Conservation (phyloP, 2,329 filamentous ascomycete genomes). For the Xylariaceae sp. region DNA sequence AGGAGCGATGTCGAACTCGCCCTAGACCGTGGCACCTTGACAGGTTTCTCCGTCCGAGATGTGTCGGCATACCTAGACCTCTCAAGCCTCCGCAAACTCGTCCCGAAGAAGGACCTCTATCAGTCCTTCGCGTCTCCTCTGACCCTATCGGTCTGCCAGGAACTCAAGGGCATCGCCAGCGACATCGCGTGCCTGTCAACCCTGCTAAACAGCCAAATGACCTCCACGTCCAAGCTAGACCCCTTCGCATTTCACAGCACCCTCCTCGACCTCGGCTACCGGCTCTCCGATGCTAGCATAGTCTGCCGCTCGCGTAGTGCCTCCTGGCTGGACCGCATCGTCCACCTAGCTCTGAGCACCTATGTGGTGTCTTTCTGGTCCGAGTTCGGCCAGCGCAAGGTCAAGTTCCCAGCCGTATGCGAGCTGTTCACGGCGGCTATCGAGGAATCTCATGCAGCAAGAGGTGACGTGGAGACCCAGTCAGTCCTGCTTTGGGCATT, state of each 20-base stretch:
- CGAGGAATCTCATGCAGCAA: too few relatives aligned
- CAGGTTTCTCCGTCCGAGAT: conserved; percentile 7
- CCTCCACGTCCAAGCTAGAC: conserved; percentile 3
- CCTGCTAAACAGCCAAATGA: conserved; percentile 5
- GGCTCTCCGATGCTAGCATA: not conserved
- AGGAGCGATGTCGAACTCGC: conserved; percentile 12
- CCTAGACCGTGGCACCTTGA: conserved; percentile 4
- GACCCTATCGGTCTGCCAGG: conserved; percentile 4
- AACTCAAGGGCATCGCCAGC: conserved; percentile 5
- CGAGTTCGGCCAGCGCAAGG: too few relatives aligned
- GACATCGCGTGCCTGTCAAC: conserved; percentile 5
- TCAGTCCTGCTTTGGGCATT: not conserved
- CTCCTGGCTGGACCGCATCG: too few relatives aligned
- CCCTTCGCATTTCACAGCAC: conserved; percentile 4
- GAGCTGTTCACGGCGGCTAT: too few relatives aligned
- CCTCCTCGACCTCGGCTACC: conserved; percentile 7
- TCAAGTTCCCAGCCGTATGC: too few relatives aligned
- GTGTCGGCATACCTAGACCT: conserved; percentile 5
- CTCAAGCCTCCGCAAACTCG: not conserved
- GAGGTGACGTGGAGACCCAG: not conserved
- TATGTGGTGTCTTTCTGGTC: too few relatives aligned
- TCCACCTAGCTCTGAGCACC: too few relatives aligned
- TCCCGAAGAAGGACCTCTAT: not conserved
- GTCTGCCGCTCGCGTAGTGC: too few relatives aligned
- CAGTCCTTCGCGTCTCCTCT: conserved; percentile 1